These are phyloP conservation scores for Cucurbita ficifolia DNA, from an alignment of 306 rosid genomes.

Conservation along the genomic window DNA sequence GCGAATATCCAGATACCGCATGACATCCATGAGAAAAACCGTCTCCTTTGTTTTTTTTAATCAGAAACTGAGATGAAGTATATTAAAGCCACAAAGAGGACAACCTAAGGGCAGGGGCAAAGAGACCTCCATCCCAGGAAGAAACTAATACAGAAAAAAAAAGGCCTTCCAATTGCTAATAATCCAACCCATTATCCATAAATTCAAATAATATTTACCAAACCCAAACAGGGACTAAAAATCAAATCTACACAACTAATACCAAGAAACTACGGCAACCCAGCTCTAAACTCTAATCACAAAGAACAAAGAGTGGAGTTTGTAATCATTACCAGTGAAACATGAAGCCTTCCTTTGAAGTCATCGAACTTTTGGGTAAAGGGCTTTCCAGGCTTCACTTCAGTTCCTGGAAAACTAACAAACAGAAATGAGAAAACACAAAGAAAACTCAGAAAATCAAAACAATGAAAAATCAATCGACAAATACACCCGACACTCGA, in stretches of 20 bases:
- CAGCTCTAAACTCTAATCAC: neutral
- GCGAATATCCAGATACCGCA: neutral
- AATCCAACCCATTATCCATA: neutral
- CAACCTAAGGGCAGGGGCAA: neutral
- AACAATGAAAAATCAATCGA: neutral
- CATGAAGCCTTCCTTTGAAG: constrained; percentile 63
- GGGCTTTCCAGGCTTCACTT: constrained; percentile 80
- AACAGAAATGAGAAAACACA: neutral
- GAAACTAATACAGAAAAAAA: neutral
- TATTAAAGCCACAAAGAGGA: neutral
- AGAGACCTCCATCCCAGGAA: neutral
- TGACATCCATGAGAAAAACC: neutral
- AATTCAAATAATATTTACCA: neutral
- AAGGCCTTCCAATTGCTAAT: neutral
- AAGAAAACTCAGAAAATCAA: neutral
- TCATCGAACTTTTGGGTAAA: constrained; percentile 34
- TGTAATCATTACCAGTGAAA: constrained; percentile 46
- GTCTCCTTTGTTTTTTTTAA: neutral
- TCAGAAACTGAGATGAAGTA: neutral
- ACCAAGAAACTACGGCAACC: neutral
- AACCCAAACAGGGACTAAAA: neutral
- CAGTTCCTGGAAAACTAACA: constrained; percentile 35
- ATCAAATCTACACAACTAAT: neutral
- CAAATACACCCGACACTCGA: neutral
- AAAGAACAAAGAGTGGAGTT: too few relatives aligned